These are phyloP conservation scores for Hanseniaspora guilliermondii DNA, from an alignment of 805 yeast species.

Conservation along the genomic window DNA sequence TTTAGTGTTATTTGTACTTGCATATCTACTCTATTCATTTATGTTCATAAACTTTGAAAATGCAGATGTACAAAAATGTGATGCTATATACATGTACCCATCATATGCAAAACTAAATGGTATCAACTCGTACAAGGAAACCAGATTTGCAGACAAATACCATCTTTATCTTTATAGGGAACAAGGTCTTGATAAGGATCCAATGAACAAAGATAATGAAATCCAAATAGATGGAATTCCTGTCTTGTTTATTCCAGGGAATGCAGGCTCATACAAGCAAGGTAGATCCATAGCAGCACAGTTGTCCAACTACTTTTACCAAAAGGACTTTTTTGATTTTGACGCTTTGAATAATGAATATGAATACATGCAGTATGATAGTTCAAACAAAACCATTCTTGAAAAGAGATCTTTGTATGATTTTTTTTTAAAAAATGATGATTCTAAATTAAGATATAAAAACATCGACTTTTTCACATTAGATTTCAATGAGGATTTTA, in stretches of 20 bases:
- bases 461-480: conserved; percentile 79
- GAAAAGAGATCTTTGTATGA: conserved; percentile 19
- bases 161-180: conserved; percentile 79
- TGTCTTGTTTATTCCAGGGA: conserved; percentile 88
- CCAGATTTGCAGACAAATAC: conserved; percentile 67
- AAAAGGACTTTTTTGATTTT: conserved; percentile 17
- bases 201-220: conserved; percentile 29
- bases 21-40: conserved; percentile 15
- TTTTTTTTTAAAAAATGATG: conserved; percentile 10
- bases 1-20: conserved; percentile 18
- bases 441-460: conserved; percentile 19
- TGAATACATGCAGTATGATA: conserved; percentile 7
- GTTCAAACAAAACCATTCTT: conserved; percentile 15
- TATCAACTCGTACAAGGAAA: conserved; percentile 51
- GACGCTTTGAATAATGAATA: conserved; percentile 19
- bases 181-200: conserved; percentile 51
- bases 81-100: conserved; percentile 68
- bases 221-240: conserved; percentile 60
- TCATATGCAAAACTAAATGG: conserved; percentile 64
- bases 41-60: conserved; percentile 26
- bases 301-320: conserved; percentile 44
- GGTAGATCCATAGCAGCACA: conserved; percentile 86
- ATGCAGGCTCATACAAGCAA: conserved; percentile 89
- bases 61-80: conserved; percentile 45
- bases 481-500: conserved; percentile 89